These are phyloP conservation scores for Arabidopsis hybrid DNA, from an alignment of 441 rosid genomes.

Conservation along the genomic window DNA sequence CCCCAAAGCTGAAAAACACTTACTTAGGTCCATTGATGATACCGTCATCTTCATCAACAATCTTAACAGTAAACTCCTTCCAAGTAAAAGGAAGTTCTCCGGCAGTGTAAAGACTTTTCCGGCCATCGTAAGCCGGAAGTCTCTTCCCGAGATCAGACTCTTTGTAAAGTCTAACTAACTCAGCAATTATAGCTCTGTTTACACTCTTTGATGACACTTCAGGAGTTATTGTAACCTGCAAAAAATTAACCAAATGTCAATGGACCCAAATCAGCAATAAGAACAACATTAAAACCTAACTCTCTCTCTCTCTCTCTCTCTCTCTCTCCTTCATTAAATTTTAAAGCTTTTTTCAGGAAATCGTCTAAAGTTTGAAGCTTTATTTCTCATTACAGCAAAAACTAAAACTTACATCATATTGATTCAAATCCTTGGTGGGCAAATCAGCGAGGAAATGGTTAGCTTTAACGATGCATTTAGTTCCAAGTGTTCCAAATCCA, in stretches of 20 bases:
- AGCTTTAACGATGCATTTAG: constrained; percentile 94
- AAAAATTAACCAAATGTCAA: constrained; percentile 37
- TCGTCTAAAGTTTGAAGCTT: constrained; percentile 13
- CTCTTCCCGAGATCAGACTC: constrained; percentile 90
- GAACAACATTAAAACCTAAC: constrained; percentile 53
- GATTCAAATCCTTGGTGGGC: constrained; percentile 89
- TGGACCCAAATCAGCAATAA: constrained; percentile 51
- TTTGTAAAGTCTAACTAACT: constrained; percentile 80
- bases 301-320: constrained; percentile 25
- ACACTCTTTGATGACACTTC: constrained; percentile 85
- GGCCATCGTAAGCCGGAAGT: constrained; percentile 98
- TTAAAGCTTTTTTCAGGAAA: constrained; percentile 3
- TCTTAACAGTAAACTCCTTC: constrained; percentile 88
- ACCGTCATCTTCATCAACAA: constrained; percentile 81
- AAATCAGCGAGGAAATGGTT: constrained; percentile 95
- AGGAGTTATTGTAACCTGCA: constrained; percentile 95
- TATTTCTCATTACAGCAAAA: constrained; percentile 24
- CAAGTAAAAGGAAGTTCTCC: constrained; percentile 91
- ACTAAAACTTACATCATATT: constrained; percentile 80
- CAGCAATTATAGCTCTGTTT: constrained; percentile 94
- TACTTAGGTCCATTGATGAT: constrained; percentile 83
- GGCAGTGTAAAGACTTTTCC: constrained; percentile 94
- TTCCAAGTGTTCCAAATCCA: constrained; percentile 88
- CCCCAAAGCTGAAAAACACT: constrained; percentile 9
- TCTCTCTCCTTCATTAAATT: constrained; percentile 28